Base-by-base conservation (phyloP, 2,329 filamentous ascomycete species). In the Akanthomyces dipterigenus region DNA sequence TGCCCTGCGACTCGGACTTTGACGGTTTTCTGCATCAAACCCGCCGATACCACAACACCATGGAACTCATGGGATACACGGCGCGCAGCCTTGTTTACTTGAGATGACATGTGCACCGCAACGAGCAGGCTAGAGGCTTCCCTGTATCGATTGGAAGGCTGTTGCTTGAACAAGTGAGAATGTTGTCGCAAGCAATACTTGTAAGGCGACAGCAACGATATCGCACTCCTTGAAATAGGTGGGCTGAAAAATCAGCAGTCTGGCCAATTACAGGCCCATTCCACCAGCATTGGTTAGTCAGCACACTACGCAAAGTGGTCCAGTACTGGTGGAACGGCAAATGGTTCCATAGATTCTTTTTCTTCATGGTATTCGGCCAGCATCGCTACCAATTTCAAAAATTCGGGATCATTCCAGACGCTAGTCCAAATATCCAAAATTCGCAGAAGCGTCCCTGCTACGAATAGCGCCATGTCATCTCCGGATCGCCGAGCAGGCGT, bases 1-100 rank as follows among this genome's bases (percentile, higher is more conserved):
- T 87, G 84, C 16, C 81, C 83, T 56, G 88, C 87, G 16, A 93
- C 81, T 66, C 86, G 84, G 64, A 93, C 90, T 75, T 90, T 92
- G 62, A 92, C 88, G 3, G 89, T 92, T 75, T 88, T 90, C 63
- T 85, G 76, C 88, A 92, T 92, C 63, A 87, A 81, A 22, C 90
- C 90, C 7, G 89, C 86, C 46, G 89, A 91, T 55, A 93, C 84
- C 26, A 93, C 90, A 45, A 93, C 84, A 64, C 88, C 89, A 63
- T 81, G 80, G 62, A 85, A 71, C 69, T 84, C 79, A 63, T 80
- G 78, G 56, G 77, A 78, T 55, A 78, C 77, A 59, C 73, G 74
- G 59, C 75, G 75, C 61, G 77, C 75, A 38, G 76, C 76, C 64
- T 73, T 75, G 22, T 72, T 72, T n/a, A 75, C 67, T 64, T 72